Percentiles rank a stretch among this genome's conserved stretches.
Evolutionary conservation across 2,329 filamentous ascomycete genomes (phyloP).

Genomic region (Elsinoe batatas): DNA sequence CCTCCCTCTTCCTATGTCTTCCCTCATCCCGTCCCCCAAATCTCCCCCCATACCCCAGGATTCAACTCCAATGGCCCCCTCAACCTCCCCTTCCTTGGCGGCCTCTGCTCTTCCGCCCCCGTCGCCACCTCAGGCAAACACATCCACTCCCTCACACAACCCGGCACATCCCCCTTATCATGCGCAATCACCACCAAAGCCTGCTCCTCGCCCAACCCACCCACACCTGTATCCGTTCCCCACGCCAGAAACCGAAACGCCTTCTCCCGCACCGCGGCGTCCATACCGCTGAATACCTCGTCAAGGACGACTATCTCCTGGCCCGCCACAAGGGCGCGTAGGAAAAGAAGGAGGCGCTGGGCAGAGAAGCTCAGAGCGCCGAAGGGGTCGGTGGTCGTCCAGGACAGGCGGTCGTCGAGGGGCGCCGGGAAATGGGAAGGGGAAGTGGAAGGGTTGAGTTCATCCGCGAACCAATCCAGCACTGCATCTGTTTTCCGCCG

Average conservation of each 20-base stretch:
- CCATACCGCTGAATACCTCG: constrained; percentile 43
- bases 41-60: constrained; percentile 51
- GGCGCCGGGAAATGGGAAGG: neutral
- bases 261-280: constrained; percentile 61
- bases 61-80: constrained; percentile 51
- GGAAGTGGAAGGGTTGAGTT: constrained; percentile 51
- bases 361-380: constrained; percentile 68
- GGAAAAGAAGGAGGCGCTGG: constrained; percentile 75
- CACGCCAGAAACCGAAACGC: constrained; percentile 67
- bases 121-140: constrained; percentile 66
- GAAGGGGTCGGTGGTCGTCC: constrained; percentile 60
- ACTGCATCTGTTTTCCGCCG: constrained; percentile 55
- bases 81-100: constrained; percentile 56
- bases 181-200: constrained; percentile 90
- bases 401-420: constrained; percentile 33
- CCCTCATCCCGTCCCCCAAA: constrained; percentile 45
- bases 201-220: constrained; percentile 59
- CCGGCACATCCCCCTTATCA: constrained; percentile 79
- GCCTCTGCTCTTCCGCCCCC: constrained; percentile 34
- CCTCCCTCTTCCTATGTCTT: neutral
- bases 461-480: constrained; percentile 66
- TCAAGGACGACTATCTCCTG: constrained; percentile 43
- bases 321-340: constrained; percentile 42
- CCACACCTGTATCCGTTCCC: constrained; percentile 26
- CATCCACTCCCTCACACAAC: constrained; percentile 72